Evolutionary conservation across 2,329 filamentous ascomycete genomes (phyloP), one percentile per base, ranked within the genome.

Genomic region (Parasarocladium wereldwijsianum): DNA sequence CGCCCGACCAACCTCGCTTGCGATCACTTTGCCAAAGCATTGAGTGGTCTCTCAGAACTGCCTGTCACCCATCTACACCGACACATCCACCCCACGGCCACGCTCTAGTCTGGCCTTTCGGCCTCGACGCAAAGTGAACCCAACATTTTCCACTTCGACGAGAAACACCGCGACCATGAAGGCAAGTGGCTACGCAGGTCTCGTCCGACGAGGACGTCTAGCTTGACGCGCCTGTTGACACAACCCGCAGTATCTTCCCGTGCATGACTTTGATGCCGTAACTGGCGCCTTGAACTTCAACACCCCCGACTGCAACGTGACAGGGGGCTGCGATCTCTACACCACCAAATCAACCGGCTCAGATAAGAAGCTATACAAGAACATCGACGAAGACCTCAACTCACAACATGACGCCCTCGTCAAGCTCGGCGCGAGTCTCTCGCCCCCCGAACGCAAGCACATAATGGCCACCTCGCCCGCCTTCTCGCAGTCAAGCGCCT

Each of bases 281-380:
- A 87, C 85, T 36, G 79, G 79, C 58, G 82, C 87, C 38, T 74
- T 98, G 49, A 96, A 93, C 51, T 96, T 96, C 63, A 83, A 90
- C 46, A 94, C 87, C 1, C 74, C 81, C 30, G 87, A 96, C 51
- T 86, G 84, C 49, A 82, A 87, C 42, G 80, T 98, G 36, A 78
- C 85, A 17, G 90, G 90, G 43, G 82, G 83, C 40, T 96, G 87
- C 64, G 90, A 98, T 54, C 68, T 96, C 12, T 98, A 94, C 63
- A 96, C 87, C 8, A 94, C 86, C 16, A 98, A 98, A 57, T 86
- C 90, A 17, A 85, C 87, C 32, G 85, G 86, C 26, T 77, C 78
- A 38, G 90, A 98, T 52, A 94, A 94, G 69, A 96, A 96, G 51
- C 65, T 98, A 7, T 94, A 94, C 64, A 92, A 86, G 57, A 82